Percentiles rank a stretch among this genome's conserved stretches.
These are phyloP conservation scores for Ustilago lituana DNA, from an alignment of 1,284 basidiomycete species.

Conservation along the genomic window DNA sequence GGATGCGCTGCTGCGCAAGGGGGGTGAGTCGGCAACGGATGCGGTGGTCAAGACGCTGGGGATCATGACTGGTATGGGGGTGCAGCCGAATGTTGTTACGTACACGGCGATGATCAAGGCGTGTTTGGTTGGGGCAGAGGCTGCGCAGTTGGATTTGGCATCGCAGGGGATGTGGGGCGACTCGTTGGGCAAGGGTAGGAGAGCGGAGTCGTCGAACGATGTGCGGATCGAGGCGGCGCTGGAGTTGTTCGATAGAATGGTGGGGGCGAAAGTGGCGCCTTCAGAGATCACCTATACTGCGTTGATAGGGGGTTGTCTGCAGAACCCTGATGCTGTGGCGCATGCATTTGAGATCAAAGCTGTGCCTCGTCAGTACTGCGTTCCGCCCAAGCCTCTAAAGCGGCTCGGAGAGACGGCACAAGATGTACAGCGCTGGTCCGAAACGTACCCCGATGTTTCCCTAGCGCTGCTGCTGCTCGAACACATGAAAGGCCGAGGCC, in stretches of 20 bases:
- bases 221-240: constrained; percentile 51
- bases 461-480: constrained; percentile 48
- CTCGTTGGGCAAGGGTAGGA: not conserved
- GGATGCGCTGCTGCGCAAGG: constrained; percentile 52
- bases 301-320: constrained; percentile 41
- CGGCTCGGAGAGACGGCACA: constrained; percentile 16
- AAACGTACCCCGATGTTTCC: constrained; percentile 22
- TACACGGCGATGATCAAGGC: constrained; percentile 63
- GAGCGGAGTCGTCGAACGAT: not conserved
- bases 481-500: constrained; percentile 25
- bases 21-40: constrained; percentile 33
- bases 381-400: constrained; percentile 12
- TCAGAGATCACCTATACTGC: constrained; percentile 55
- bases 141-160: constrained; percentile 25
- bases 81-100: constrained; percentile 53
- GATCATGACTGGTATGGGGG: constrained; percentile 52
- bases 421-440: constrained; percentile 14
- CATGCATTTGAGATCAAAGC: constrained; percentile 14
- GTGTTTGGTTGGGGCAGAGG: constrained; percentile 39
- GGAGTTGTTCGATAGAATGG: constrained; percentile 54
- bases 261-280: constrained; percentile 46
- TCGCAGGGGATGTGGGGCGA: constrained; percentile 19
- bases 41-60: constrained; percentile 42
- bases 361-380: constrained; percentile 17
- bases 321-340: constrained; percentile 28